Base-by-base conservation (phyloP, 768 basidiomycete species). In the Trametes maxima region DNA sequence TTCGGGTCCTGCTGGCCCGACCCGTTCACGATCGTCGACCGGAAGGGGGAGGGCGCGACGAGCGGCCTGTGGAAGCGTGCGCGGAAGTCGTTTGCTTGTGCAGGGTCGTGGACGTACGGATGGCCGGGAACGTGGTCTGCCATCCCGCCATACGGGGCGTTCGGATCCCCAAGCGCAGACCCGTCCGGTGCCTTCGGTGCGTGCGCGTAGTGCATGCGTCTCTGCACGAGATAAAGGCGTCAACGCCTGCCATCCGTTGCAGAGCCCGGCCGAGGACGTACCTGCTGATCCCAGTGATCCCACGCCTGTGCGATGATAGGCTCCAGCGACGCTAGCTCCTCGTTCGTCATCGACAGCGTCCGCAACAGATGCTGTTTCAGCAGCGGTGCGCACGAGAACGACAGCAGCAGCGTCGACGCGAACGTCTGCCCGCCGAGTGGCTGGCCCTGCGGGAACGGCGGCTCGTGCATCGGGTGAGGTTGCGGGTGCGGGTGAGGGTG, bases 211-310 rank as follows among this genome's bases (percentile, higher is more conserved):
- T 82, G 82, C 68, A 82, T 67, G 1, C 77, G 78, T 50, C 82
- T 79, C 82, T 83, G 36, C 28, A 44, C 33, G 46, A 48, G 43
- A 51, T 11, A 53, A 37, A 17, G 63, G 57, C 8, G 37, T 62
- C 52, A 59, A 43, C 59, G 59, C n/a, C 19, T 5, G 46, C 21
- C 55, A 25, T 19, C n/a, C 35, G 22, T 37, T 21, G 12, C 37
- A 24, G 37, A 33, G 50, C 33, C 28, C 17, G 35, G 44, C 28
- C 17, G 39, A n/a, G 36, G 28, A 72, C 83, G 58, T 69, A 92
- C 90, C 72, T 88, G 87, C 65, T 86, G 84, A 67, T 93, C 87
- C 92, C 92, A 94, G 42, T 89, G 87, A 59, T 94, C 92, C 82
- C 90, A 94, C 17, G 90, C 90, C 46, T 89, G 86, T 5, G 92